A percentile compares a stretch with the other conserved stretches of the same genome.
phyloP scores from a whole-genome alignment of 176 grass and related monocot genomes.

The Musa acuminata region DNA sequence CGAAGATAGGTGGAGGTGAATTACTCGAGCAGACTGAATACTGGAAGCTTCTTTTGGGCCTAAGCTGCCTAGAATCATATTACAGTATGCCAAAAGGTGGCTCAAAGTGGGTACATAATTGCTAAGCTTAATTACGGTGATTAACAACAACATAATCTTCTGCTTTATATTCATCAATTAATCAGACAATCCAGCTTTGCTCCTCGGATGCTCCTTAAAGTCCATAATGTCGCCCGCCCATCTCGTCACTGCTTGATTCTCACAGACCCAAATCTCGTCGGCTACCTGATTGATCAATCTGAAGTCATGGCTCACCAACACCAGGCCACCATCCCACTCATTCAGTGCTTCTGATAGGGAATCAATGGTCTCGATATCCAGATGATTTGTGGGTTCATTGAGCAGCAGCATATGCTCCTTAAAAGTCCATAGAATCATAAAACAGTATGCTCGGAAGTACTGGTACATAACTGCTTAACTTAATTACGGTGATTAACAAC shows the following conservation, averaged over 20 bases:
- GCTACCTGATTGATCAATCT: conserved; percentile 88
- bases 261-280: conserved; percentile 86
- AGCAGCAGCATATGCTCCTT: conserved; percentile 46
- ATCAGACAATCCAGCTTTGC: conserved; percentile 47
- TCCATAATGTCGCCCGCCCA: conserved; percentile 88
- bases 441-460: background rate
- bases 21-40: background rate
- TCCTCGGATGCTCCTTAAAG: conserved; percentile 62
- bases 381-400: conserved; percentile 82
- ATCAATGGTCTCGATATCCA: conserved; percentile 88
- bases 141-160: background rate
- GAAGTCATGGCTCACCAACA: conserved; percentile 90
- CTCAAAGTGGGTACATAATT: too few species aligned
- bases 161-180: too few species aligned
- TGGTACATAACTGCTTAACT: background rate
- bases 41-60: too few species aligned
- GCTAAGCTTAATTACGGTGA: background rate
- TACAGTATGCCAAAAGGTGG: too few species aligned
- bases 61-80: background rate
- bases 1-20: background rate
- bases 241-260: conserved; percentile 63
- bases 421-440: background rate
- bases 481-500: background rate
- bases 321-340: conserved; percentile 81
- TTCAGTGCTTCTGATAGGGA: conserved; percentile 73